Base-by-base conservation (phyloP, 768 basidiomycete genomes). In the Hygrocybe punicea region DNA sequence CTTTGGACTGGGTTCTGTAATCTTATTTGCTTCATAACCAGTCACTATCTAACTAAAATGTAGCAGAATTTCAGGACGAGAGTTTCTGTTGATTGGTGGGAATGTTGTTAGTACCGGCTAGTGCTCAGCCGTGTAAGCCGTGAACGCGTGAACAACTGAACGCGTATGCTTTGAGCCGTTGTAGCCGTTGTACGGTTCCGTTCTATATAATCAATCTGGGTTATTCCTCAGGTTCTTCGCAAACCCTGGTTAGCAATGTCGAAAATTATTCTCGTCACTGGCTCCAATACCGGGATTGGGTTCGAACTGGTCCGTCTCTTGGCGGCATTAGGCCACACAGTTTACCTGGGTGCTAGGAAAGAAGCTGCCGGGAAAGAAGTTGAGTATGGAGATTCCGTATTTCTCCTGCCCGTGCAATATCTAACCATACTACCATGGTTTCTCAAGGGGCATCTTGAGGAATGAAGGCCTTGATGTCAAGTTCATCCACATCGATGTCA, bases 231-330 rank as follows among this genome's bases (percentile, higher is more conserved):
- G n/a, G n/a, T n/a, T n/a, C n/a, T n/a, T n/a, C n/a, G 14, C 19
- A 14, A 42, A 42, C 16, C 7, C 7, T 5, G 6, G 11, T 45
- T 5, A 47, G 8, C 6, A 68, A 47, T 70, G 69, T 70, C 69
- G 4, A 75, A 69, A 71, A 62, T 74, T 54, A 70, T 76, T 53
- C 74, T 76, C 34, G 73, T 77, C 17, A 76, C 76, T 40, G 75
- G 76, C 49, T 70, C 73, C 33, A 79, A 78, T 61, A 61, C 76
- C 51, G 78, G 78, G 2, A 79, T 81, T 23, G 78, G 78, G 37
- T 76, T 74, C 56, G 77, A 79, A 53, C 69, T 80, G 24, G 75
- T 77, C 11, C 71, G 70, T 25, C 65, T 78, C 14, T 66, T 80
- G 6, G 77, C 78, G 1, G 63, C 74, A 61, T 73, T 76, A 58